Conservation (phyloP, 1,284 basidiomycete genomes). For the Boletellus deceptivus region DNA sequence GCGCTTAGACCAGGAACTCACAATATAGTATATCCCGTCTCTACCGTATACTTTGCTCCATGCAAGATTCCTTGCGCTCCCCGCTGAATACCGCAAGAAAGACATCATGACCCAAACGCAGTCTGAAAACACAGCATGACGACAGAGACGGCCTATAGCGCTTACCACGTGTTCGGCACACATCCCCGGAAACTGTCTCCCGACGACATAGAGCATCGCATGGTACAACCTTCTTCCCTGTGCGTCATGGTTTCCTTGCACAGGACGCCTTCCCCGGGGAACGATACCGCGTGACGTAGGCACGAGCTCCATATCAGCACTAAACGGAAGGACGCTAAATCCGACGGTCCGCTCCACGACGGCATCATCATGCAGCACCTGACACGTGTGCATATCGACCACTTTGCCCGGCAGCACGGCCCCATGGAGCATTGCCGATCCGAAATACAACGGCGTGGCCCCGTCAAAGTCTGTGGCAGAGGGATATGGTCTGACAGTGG, state of each 20-base stretch:
- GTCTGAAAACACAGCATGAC: too few species aligned
- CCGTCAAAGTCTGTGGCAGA: conserved; percentile 6
- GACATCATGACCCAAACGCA: not conserved
- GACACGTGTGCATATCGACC: not conserved
- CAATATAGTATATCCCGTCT: conserved; percentile 9
- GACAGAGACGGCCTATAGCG: not conserved
- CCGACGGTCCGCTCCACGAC: not conserved
- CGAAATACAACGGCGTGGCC: conserved; percentile 1
- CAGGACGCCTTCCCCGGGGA: conserved; percentile 6
- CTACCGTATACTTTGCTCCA: conserved; percentile 1
- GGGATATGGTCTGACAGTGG: not conserved
- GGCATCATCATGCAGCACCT: not conserved
- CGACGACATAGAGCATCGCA: conserved; percentile 8
- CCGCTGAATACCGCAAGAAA: not conserved
- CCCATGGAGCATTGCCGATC: conserved; percentile 1
- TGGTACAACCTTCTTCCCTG: conserved; percentile 7
- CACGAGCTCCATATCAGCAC: conserved; percentile 1
- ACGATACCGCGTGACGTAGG: not conserved
- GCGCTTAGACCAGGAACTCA: not conserved
- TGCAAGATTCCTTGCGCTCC: conserved; percentile 5
- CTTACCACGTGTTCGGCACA: conserved; percentile 7
- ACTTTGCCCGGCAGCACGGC: not conserved
- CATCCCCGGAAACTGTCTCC: conserved; percentile 9
- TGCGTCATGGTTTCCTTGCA: conserved; percentile 5
- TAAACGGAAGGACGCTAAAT: conserved; percentile 3